A percentile compares a stretch with the other conserved stretches of the same genome.
Evolutionary conservation across 371 early-diverging fungal genomes (phyloP).

Genomic region (Rhizopus arrhizus): DNA sequence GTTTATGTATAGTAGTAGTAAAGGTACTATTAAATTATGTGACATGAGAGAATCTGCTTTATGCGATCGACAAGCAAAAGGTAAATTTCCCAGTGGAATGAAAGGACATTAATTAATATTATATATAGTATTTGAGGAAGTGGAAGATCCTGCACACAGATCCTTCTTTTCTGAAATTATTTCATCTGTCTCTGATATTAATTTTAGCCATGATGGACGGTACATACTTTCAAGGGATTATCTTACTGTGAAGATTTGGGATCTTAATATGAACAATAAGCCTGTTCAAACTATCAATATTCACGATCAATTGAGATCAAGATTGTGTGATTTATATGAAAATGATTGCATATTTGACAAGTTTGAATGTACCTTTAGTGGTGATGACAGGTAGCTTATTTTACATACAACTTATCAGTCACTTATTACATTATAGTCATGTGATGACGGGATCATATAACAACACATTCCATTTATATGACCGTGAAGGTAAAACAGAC

Average conservation of each 20-base stretch:
- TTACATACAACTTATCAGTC: too few species aligned
- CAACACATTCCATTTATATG: conserved; percentile 94
- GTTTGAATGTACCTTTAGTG: conserved; percentile 96
- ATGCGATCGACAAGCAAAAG: conserved; percentile 91
- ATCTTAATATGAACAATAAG: conserved; percentile 92
- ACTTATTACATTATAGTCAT: conserved; percentile 35
- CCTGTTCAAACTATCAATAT: conserved; percentile 94
- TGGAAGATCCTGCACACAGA: conserved; percentile 90
- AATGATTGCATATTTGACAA: conserved; percentile 99
- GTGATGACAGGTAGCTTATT: conserved; percentile 69
- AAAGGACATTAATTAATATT: background rate
- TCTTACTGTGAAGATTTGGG: conserved; percentile 96
- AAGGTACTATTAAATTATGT: conserved; percentile 94
- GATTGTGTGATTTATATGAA: conserved; percentile 97
- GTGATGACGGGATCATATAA: conserved; percentile 96
- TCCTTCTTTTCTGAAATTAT: conserved; percentile 99
- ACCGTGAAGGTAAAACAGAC: conserved; percentile 72
- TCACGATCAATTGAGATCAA: conserved; percentile 91
- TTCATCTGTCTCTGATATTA: conserved; percentile 94
- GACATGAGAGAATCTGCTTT: conserved; percentile 96
- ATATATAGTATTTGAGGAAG: conserved; percentile 86
- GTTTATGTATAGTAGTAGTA: conserved; percentile 98
- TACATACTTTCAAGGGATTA: conserved; percentile 97
- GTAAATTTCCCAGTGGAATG: conserved; percentile 20
- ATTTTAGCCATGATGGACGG: conserved; percentile 93